A percentile compares a stretch with the other conserved stretches of the same genome.
Evolutionary conservation across 306 rosid species (phyloP).

Genomic region (Astragalus membranaceus): DNA sequence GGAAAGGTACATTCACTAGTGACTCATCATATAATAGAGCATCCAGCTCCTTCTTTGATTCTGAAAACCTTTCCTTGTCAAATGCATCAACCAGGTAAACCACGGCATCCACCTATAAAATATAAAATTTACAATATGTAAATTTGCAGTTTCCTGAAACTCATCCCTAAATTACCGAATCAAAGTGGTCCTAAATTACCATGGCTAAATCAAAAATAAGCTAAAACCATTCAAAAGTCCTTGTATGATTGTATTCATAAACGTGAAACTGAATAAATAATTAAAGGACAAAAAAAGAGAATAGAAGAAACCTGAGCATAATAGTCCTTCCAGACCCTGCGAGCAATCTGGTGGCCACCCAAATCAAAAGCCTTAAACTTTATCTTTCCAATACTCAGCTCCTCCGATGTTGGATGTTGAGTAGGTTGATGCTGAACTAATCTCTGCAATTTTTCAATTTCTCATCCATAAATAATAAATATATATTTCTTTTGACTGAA

Average conservation of each 20-base stretch:
- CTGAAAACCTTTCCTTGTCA: constrained; percentile 67
- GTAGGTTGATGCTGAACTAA: constrained; percentile 84
- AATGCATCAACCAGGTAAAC: constrained; percentile 71
- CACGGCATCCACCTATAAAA: constrained; percentile 70
- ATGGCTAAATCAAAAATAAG: neutral
- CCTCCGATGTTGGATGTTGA: constrained; percentile 80
- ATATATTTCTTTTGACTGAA: too few relatives aligned
- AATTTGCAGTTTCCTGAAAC: neutral
- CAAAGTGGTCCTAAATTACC: neutral
- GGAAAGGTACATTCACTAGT: constrained; percentile 59
- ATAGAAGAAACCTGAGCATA: constrained; percentile 50
- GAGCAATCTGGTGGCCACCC: constrained; percentile 89
- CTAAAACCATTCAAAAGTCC: neutral
- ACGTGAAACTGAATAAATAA: neutral
- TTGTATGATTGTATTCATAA: neutral
- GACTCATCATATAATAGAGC: constrained; percentile 75
- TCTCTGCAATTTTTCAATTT: constrained; percentile 41
- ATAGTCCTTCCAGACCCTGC: constrained; percentile 84
- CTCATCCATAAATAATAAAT: neutral
- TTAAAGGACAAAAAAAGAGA: neutral
- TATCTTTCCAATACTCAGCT: constrained; percentile 69
- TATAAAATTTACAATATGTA: neutral
- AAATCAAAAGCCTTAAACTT: constrained; percentile 85
- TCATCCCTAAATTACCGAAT: neutral
- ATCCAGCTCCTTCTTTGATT: constrained; percentile 69